Evolutionary conservation across 2,329 filamentous ascomycete genomes (phyloP).

Genomic region (Colletotrichum gloeosporioides): DNA sequence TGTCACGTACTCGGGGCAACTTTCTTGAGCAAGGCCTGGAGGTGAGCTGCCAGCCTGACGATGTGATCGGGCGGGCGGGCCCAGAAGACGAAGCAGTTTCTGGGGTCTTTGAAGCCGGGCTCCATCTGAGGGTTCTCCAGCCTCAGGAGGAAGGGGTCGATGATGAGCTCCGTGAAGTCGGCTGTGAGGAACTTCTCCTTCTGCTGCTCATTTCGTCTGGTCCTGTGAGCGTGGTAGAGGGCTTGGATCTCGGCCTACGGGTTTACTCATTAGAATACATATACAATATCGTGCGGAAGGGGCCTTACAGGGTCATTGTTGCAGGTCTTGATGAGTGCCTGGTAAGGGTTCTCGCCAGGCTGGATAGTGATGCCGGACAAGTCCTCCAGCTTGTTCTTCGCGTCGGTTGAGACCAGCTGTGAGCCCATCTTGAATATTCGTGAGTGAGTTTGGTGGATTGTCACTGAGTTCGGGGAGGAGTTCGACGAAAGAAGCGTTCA

Average conservation of each 20-base stretch:
- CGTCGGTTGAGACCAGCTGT: slow-evolving; percentile 43
- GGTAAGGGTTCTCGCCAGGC: slow-evolving; percentile 75
- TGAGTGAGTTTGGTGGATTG: background rate
- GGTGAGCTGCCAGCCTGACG: slow-evolving; percentile 65
- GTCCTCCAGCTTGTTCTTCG: slow-evolving; percentile 58
- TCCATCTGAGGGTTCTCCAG: slow-evolving; percentile 69
- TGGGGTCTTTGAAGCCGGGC: slow-evolving; percentile 73
- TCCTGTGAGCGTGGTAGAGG: slow-evolving; percentile 77
- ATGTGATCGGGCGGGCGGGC: slow-evolving; percentile 79
- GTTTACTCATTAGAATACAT: background rate
- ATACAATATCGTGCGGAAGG: accelerated
- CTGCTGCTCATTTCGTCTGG: slow-evolving; percentile 77
- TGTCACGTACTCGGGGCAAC: slow-evolving; percentile 70
- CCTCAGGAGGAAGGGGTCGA: slow-evolving; percentile 78
- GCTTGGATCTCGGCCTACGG: slow-evolving; percentile 69
- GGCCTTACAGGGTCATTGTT: slow-evolving; percentile 67
- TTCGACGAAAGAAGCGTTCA: background rate
- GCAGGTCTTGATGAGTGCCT: slow-evolving; percentile 73
- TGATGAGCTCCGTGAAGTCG: slow-evolving; percentile 72
- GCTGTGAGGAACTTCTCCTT: slow-evolving; percentile 72
- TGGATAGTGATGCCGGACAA: slow-evolving; percentile 55
- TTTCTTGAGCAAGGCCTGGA: slow-evolving; percentile 71
- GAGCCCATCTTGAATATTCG: slow-evolving; percentile 38
- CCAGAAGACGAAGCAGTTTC: slow-evolving; percentile 89
- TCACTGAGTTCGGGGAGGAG: background rate